Evolutionary conservation across 2,329 filamentous ascomycete genomes (phyloP).

Genomic region (Colletotrichum kahawae): DNA sequence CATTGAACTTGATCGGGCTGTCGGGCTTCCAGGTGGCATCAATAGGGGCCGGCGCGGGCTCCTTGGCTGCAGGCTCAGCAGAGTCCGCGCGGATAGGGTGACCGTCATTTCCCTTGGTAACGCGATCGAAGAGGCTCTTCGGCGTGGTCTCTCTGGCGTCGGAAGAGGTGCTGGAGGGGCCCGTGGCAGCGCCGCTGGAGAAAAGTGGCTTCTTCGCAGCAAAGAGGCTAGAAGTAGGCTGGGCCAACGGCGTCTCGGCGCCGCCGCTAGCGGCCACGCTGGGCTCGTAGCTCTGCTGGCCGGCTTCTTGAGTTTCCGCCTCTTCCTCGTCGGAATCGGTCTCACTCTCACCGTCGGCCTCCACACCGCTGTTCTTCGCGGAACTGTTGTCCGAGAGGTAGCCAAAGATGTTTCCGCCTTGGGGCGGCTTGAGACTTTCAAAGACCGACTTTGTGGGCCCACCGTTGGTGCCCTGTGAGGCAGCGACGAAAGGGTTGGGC

Average conservation of each 20-base stretch:
- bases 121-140: constrained; percentile 61
- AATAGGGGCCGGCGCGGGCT: constrained; percentile 26
- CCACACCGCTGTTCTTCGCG: constrained; percentile 57
- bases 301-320: constrained; percentile 46
- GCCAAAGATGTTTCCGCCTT: constrained; percentile 59
- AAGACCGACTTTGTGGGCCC: constrained; percentile 49
- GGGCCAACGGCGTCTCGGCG: constrained; percentile 42
- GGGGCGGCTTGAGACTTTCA: constrained; percentile 39
- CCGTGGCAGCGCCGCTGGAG: constrained; percentile 18
- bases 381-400: constrained; percentile 64
- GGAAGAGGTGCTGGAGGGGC: constrained; percentile 40
- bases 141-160: constrained; percentile 50
- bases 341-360: constrained; percentile 52
- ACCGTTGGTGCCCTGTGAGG: constrained; percentile 39
- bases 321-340: constrained; percentile 46
- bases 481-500: constrained; percentile 34
- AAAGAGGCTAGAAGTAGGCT: constrained; percentile 38
- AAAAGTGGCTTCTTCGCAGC: constrained; percentile 30
- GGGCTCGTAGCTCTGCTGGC: constrained; percentile 48
- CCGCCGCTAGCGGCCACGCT: constrained; percentile 46
- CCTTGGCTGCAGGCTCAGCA: constrained; percentile 35
- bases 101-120: constrained; percentile 55
- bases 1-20: constrained; percentile 60
- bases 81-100: constrained; percentile 49
- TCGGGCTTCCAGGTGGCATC: constrained; percentile 56